Evolutionary conservation across 495 filamentous ascomycete species (phyloP), one percentile per base, ranked within the genome.

Genomic region (Pseudoneurospora amorphoporcata): DNA sequence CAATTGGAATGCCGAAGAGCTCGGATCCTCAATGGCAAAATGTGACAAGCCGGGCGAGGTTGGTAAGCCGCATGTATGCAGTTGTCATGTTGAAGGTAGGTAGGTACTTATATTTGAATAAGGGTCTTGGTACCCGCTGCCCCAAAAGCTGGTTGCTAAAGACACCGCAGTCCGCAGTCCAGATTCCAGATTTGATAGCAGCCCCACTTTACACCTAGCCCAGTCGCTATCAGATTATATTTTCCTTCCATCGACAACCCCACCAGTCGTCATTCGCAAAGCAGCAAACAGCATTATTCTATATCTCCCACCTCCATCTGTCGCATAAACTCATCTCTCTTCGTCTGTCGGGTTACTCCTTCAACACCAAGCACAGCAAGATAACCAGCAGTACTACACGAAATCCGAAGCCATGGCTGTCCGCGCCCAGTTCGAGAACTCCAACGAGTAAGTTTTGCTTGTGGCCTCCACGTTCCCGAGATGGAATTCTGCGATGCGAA

Each of bases 371-470:
- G 70, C 39, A 78, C 17, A 40, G 39, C 70, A 29, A 69, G 47
- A 70, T 35, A 39, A 69, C 23, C 14, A 65, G 2, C 53, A 76
- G 29, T 61, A 68, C 14, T 72, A 42, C 38, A 68, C 41, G 61
- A 68, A 72, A 68, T 39, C 61, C 68, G 14, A 68, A 72, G 83
- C 72, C 79, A 94, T 94, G 92, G 90, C 92, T 83, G 92, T 94
- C 69, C 90, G 92, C 81, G 91, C 92, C 71, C 91, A 95, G 85
- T 99, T 98, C 81, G 95, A 98, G 84, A 98, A 97, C 85, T 97
- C 93, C 75, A 98, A 98, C 86, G 95, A 98, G 95, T 98, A 82
- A 80, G 89, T 85, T 72, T 42, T 74, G 69, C 80, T 35, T 61
- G 8, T 40, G 23, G 77, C 80, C 77, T 76, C 74, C 70, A 72